Evolutionary conservation across 176 grass and related monocot genomes (phyloP).

Genomic region (Eremochloa ophiuroides): DNA sequence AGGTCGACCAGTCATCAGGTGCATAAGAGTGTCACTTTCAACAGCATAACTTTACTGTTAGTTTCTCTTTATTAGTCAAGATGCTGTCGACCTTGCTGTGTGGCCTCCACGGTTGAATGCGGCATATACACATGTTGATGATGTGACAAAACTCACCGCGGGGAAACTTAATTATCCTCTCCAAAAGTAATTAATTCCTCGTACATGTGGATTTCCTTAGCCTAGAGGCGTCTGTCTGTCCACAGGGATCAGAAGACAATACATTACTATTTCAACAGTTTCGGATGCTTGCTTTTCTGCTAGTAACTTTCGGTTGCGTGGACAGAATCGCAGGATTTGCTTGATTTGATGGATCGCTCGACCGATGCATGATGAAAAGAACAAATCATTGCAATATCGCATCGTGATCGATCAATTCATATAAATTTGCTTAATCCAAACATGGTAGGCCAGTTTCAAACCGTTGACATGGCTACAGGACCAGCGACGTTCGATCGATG

Average conservation of each 20-base stretch:
- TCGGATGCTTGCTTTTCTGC: not conserved
- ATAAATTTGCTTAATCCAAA: not conserved
- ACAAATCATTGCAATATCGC: not conserved
- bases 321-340: slow-evolving; percentile 1
- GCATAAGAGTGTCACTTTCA: not conserved
- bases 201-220: not conserved
- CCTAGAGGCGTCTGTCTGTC: not conserved
- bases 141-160: not conserved
- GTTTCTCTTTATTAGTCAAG: not conserved
- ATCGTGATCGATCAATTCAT: not conserved
- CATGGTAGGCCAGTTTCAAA: not conserved
- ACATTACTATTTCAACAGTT: not conserved
- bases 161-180: not conserved
- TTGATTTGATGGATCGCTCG: not conserved
- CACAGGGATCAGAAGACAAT: not conserved
- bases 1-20: not conserved
- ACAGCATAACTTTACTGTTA: not conserved
- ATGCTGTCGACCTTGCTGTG: not conserved
- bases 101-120: not conserved
- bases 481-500: not conserved
- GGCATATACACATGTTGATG: not conserved
- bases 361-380: not conserved
- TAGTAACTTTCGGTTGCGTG: not conserved
- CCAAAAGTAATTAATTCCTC: not conserved
- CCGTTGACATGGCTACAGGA: not conserved